Conservation (phyloP, 768 basidiomycete genomes). For the Tephrocybe sp. region DNA sequence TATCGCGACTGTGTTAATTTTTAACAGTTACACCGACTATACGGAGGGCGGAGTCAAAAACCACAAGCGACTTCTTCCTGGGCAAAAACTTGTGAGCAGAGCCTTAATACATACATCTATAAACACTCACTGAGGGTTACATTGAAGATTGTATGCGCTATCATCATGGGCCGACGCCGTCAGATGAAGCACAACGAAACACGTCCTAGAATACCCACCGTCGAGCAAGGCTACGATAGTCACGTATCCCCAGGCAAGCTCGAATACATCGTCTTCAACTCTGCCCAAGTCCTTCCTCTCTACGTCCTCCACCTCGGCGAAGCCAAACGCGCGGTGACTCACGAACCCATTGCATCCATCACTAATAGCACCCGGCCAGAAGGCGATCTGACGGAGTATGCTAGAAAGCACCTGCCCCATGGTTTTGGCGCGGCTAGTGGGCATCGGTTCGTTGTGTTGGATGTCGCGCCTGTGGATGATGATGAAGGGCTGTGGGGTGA, state of each 20-base stretch:
- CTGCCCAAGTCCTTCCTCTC: slow-evolving; percentile 8
- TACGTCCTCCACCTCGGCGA: slow-evolving; percentile 12
- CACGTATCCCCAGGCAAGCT: slow-evolving; percentile 7
- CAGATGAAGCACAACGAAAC: background rate
- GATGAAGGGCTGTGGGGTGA: slow-evolving; percentile 13
- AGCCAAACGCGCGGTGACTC: background rate
- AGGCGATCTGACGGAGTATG: slow-evolving; percentile 8
- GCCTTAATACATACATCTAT: background rate
- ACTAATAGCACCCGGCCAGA: background rate
- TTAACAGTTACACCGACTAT: slow-evolving; percentile 8
- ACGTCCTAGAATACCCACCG: background rate
- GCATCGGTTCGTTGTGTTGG: slow-evolving; percentile 8
- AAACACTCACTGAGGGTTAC: background rate
- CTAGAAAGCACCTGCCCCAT: slow-evolving; percentile 10
- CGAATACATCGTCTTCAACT: slow-evolving; percentile 13
- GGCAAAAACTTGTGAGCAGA: background rate
- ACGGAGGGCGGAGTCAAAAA: background rate
- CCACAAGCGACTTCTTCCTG: background rate
- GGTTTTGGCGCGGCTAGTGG: slow-evolving; percentile 10
- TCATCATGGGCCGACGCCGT: slow-evolving; percentile 10
- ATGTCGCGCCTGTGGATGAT: slow-evolving; percentile 10
- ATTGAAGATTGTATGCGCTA: slow-evolving; percentile 6
- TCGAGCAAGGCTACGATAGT: slow-evolving; percentile 8
- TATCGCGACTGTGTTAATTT: background rate
- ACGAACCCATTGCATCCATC: background rate